Evolutionary conservation across 345 rosid genomes (phyloP), one percentile per base, ranked within the genome.

Genomic region (Erysimum cheiranthoides): DNA sequence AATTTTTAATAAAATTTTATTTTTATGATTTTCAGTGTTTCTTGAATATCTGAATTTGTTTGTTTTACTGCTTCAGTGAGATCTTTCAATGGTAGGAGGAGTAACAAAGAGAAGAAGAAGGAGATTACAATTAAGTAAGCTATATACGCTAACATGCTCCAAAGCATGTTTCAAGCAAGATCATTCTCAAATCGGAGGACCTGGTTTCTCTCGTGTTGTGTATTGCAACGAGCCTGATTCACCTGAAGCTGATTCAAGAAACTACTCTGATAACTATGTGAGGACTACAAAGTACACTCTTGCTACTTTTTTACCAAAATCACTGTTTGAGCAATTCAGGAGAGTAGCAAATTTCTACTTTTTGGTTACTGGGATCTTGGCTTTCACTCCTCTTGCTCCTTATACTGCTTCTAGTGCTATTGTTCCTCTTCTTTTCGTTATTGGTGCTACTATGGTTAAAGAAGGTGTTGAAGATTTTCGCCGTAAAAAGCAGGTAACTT

Each of bases 261-360:
- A 77, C 58, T 94, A 94, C 70, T 8, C 60, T 5, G 76, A 66
- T 50, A 94, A 94, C 74, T 87, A 87, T 80, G 90, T 91, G 5
- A 85, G 86, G 14, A 88, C 92, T 38, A 89, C 98, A 0, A 91
- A 94, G 78, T 94, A 94, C 40, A 94, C 87, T 28, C 68, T 84
- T 12, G 89, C 89, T 25, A 84, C 89, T 74, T 91, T 94, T 84
- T 78, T 91, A 73, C 98, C 98, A 2, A 91, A 94, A 75, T 91
- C 98, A 25, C 85, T 94, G 81, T 94, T 94, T 79, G 97, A 94
- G 83, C 98, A 94, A 84, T 94, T 94, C 35, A 85, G 98, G 51
- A 87, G 98, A 81, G 98, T 91, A 0, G 98, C 98, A 12, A 94
- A 94, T 70, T 94, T 94, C 73, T 94, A 59, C 78, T 94, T 94